phyloP scores from a whole-genome alignment of 2,329 filamentous ascomycete genomes.

The Drechslerella dactyloides region DNA sequence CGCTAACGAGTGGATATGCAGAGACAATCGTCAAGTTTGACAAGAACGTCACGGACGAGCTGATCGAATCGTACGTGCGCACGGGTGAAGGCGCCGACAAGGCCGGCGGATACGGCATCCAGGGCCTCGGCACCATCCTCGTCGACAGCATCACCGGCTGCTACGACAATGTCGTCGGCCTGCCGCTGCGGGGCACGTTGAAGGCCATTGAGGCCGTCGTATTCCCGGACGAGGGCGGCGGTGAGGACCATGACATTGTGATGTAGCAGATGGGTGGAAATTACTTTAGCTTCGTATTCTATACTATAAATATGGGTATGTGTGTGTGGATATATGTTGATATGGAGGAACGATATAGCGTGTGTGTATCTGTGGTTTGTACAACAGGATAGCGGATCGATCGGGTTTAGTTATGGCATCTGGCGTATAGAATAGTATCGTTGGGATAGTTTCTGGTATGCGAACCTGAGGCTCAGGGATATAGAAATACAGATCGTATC shows the following conservation, averaged over 20 bases:
- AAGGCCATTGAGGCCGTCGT: conserved; percentile 88
- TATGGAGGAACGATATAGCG: too few species aligned
- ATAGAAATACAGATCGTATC: too few species aligned
- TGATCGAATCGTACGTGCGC: conserved; percentile 72
- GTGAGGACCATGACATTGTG: conserved; percentile 59
- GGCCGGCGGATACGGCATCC: conserved; percentile 92
- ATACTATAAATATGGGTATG: not conserved
- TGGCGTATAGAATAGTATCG: too few species aligned
- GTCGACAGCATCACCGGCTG: conserved; percentile 88
- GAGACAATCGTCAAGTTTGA: conserved; percentile 93
- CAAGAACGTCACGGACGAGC: conserved; percentile 74
- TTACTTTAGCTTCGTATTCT: not conserved
- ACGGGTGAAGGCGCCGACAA: conserved; percentile 95
- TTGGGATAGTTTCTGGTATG: too few species aligned
- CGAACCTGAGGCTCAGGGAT: too few species aligned
- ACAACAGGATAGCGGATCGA: too few species aligned
- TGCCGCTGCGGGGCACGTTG: conserved; percentile 80
- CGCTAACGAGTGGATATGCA: not conserved
- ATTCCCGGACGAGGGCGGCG: conserved; percentile 72
- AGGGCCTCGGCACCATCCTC: conserved; percentile 83
- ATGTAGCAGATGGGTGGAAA: not conserved
- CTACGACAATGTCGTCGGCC: conserved; percentile 91
- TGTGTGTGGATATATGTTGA: too few species aligned
- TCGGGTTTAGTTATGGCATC: too few species aligned
- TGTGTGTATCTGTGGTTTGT: too few species aligned